A percentile compares a stretch with the other conserved stretches of the same genome.
phyloP scores from a whole-genome alignment of 345 rosid genomes.

The Abelmoschus esculentus region DNA sequence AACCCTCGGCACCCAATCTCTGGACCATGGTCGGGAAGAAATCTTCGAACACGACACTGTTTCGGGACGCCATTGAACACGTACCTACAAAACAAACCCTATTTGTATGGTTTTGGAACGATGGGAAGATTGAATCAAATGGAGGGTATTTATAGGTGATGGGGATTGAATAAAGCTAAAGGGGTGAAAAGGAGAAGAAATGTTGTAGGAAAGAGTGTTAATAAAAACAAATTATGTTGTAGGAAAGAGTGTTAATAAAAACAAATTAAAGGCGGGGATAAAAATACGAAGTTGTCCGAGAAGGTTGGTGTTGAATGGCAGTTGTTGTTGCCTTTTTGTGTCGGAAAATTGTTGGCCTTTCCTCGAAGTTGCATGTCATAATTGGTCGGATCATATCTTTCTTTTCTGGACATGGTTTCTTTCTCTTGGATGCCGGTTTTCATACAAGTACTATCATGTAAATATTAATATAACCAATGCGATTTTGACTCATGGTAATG shows the following conservation, averaged over 20 bases:
- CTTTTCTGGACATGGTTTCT: not conserved
- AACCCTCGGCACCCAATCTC: constrained; percentile 46
- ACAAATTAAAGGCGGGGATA: constrained; percentile 7
- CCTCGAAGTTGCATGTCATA: constrained; percentile 10
- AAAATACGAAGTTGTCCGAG: not conserved
- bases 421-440: not conserved
- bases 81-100: not conserved
- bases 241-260: too few relatives aligned
- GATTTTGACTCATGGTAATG: too few relatives aligned
- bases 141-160: constrained; percentile 9
- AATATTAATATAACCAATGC: too few relatives aligned
- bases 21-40: constrained; percentile 53
- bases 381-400: not conserved
- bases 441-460: not conserved
- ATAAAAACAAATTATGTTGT: constrained; percentile 11
- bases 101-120: not conserved
- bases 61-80: constrained; percentile 17
- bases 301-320: not conserved
- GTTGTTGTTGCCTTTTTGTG: constrained; percentile 6
- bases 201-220: constrained; percentile 17
- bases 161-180: not conserved
- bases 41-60: constrained; percentile 39
- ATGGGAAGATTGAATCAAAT: not conserved
- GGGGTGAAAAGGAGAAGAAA: not conserved
- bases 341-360: not conserved